A percentile compares a stretch with the other conserved stretches of the same genome.
phyloP scores from a whole-genome alignment of 2,329 filamentous ascomycete species.

The Ascochyta clinopodiicola region DNA sequence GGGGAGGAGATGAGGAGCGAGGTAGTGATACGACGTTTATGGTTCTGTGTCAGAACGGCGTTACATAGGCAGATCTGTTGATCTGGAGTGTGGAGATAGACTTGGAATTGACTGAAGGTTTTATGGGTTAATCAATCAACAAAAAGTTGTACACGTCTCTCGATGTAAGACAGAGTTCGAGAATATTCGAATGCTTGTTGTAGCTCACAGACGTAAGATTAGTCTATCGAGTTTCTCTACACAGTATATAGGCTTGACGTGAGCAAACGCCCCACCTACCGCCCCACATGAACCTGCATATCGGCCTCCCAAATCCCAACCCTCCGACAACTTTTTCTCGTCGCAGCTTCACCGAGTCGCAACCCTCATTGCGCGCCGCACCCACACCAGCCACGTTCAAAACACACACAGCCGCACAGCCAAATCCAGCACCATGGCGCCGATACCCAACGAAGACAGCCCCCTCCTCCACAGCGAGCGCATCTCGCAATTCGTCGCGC shows the following conservation, averaged over 20 bases:
- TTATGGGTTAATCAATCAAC: too few relatives aligned
- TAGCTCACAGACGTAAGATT: too few relatives aligned
- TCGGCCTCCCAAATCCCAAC: background rate
- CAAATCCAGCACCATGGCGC: constrained; percentile 32
- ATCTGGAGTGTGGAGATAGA: too few relatives aligned
- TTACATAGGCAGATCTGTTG: too few relatives aligned
- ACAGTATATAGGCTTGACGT: too few relatives aligned
- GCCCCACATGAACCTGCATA: background rate
- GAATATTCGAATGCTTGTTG: too few relatives aligned
- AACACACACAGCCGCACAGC: background rate
- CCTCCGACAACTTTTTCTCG: constrained; percentile 42
- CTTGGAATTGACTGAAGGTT: too few relatives aligned
- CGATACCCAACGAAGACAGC: constrained; percentile 17
- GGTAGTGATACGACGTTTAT: too few relatives aligned
- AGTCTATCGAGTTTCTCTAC: too few relatives aligned
- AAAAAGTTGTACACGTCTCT: too few relatives aligned
- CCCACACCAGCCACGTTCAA: background rate
- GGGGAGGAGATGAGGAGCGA: constrained; percentile 13
- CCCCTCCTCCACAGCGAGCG: constrained; percentile 76
- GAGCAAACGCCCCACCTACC: background rate
- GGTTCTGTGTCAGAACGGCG: too few relatives aligned
- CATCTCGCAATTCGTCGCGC: constrained; percentile 78
- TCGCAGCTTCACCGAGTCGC: constrained; percentile 21
- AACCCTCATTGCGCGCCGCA: constrained; percentile 14
- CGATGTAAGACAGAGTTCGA: too few relatives aligned